Base-by-base conservation (phyloP, 768 basidiomycete genomes). In the Coprinopsis marcescibilis region DNA sequence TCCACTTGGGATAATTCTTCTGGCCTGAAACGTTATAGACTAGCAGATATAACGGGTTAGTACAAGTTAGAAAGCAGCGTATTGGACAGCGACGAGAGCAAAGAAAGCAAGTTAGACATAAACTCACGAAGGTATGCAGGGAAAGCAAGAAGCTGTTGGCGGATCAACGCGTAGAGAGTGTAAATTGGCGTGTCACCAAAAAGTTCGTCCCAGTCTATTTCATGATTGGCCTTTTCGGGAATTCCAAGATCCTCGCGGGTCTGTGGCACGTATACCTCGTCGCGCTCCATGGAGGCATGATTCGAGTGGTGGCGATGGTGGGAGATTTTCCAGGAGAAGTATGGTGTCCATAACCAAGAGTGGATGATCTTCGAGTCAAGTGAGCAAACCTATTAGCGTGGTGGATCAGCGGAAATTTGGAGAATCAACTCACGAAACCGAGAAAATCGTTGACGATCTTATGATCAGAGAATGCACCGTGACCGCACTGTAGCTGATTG, bases 21-120 rank as follows among this genome's bases (percentile, higher is more conserved):
- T 78, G 80, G 2, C 79, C 78, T 19, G 80, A 81, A 8, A 81
- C 78, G 55, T 83, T 80, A 61, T 69, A 76, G 15, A 80, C 75
- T 78, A 65, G 6, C 58, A 58, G 45, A 52, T 13, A 24, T 50
- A 11, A 48, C n/a, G n/a, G 35, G 46, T 39, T 29, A 47, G 46
- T 8, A 4, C 10, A 11, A 38, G 46, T 40, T 17, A n/a, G n/a
- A n/a, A n/a, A n/a, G n/a, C n/a, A n/a, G n/a, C n/a, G n/a, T n/a
- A 17, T 29, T 26, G 3, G 45, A 20, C 13, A 23, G 29, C 12
- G 24, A 53, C 61, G 60, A 34, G 11, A 30, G 25, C 19, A 17
- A 46, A 4, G 30, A 55, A 41, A 21, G 38, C 24, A 6, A 24
- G 32, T 25, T 23, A 36, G 38, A 39, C 29, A 49, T 39, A 21